Evolutionary conservation across 805 yeast species (phyloP).

Genomic region (Kuraishia piskuri): DNA sequence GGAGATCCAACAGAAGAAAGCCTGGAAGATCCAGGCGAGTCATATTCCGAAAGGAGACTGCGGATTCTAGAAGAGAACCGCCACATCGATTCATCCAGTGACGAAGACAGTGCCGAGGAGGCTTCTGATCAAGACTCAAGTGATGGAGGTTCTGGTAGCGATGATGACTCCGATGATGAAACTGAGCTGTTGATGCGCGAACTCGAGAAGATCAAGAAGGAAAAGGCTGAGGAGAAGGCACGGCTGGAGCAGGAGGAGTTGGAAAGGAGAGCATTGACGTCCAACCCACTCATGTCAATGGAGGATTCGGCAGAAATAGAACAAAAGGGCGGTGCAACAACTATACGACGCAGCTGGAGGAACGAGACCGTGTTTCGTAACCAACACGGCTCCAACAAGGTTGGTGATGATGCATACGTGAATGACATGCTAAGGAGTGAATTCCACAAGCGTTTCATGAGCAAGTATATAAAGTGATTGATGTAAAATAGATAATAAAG

Average conservation of each 20-base stretch:
- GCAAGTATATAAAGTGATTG: slow-evolving; percentile 21
- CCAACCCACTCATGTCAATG: slow-evolving; percentile 18
- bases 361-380: slow-evolving; percentile 20
- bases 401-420: slow-evolving; percentile 13
- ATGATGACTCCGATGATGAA: slow-evolving; percentile 38
- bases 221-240: slow-evolving; percentile 18
- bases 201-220: slow-evolving; percentile 27
- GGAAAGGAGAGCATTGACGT: slow-evolving; percentile 12
- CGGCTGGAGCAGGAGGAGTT: slow-evolving; percentile 18
- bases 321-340: slow-evolving; percentile 5
- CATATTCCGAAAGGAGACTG: slow-evolving; percentile 29
- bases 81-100: slow-evolving; percentile 33
- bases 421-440: slow-evolving; percentile 28
- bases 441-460: slow-evolving; percentile 32
- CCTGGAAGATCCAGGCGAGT: slow-evolving; percentile 5
- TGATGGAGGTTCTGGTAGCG: slow-evolving; percentile 4
- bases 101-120: slow-evolving; percentile 30
- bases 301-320: slow-evolving; percentile 7
- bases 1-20: not conserved
- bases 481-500: not conserved
- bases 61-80: not conserved
- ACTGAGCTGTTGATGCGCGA: slow-evolving; percentile 41
- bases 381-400: slow-evolving; percentile 17
- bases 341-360: slow-evolving; percentile 22
- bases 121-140: slow-evolving; percentile 16